Conservation (phyloP, 2,329 filamentous ascomycete genomes). For the Blastomyces emzantsi region DNA sequence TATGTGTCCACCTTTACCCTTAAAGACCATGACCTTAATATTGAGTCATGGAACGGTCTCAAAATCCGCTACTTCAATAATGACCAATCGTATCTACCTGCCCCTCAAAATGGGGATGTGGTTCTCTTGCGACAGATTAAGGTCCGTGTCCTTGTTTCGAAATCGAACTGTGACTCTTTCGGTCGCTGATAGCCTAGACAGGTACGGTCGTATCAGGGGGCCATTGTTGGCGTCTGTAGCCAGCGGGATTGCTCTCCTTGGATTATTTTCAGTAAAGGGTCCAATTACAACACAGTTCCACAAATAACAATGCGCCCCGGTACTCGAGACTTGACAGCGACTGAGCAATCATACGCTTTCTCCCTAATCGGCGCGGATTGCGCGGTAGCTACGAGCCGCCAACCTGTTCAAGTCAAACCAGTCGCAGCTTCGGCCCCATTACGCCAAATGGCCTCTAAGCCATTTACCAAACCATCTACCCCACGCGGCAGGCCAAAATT, state of each 20-base stretch:
- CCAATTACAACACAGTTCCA: constrained; percentile 17
- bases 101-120: constrained; percentile 50
- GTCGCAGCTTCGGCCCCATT: background rate
- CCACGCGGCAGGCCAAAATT: constrained; percentile 42
- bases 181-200: constrained; percentile 1
- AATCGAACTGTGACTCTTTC: background rate
- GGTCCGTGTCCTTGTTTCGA: constrained; percentile 36
- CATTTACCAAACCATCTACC: background rate
- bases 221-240: constrained; percentile 18
- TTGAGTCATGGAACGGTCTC: constrained; percentile 33
- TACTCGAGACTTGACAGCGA: constrained; percentile 20
- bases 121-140: constrained; percentile 52
- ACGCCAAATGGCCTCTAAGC: background rate
- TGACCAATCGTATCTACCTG: constrained; percentile 36
- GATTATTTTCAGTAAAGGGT: constrained; percentile 28
- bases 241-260: constrained; percentile 24
- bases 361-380: constrained; percentile 18
- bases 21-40: constrained; percentile 47
- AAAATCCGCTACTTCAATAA: constrained; percentile 55
- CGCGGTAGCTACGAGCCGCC: background rate
- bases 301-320: constrained; percentile 24
- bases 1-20: constrained; percentile 54
- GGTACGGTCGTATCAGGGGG: constrained; percentile 6
- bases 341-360: constrained; percentile 25
- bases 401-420: constrained; percentile 13